Percentiles rank a stretch among this genome's conserved stretches.
Evolutionary conservation across 768 basidiomycete species (phyloP).

Genomic region (Tubosaeta brunneosetosa): DNA sequence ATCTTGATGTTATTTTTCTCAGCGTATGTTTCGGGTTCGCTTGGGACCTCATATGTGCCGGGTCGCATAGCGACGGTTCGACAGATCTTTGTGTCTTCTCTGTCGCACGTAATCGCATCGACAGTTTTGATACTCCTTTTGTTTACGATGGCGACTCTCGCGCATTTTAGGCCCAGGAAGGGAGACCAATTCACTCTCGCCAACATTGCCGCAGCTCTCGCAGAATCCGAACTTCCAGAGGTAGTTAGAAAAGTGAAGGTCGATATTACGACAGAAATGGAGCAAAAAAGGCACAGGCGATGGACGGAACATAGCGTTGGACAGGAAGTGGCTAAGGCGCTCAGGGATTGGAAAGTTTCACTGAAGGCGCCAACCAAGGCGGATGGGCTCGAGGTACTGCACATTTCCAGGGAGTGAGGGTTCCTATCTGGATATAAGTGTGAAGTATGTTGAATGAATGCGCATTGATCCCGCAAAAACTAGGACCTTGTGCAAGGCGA

Average conservation of each 20-base stretch:
- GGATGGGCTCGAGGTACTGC: slow-evolving; percentile 3
- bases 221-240: slow-evolving; percentile 6
- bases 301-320: slow-evolving; percentile 3
- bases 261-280: not conserved
- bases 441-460: too few relatives aligned
- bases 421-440: not conserved
- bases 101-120: slow-evolving; percentile 11
- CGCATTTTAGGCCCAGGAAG: slow-evolving; percentile 8
- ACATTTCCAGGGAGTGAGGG: slow-evolving; percentile 1
- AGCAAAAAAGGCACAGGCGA: not conserved
- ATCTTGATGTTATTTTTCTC: not conserved
- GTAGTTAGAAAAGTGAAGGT: slow-evolving; percentile 3
- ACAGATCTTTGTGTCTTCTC: slow-evolving; percentile 12
- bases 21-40: slow-evolving; percentile 12
- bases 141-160: not conserved
- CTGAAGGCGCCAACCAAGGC: not conserved
- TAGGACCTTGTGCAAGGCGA: too few relatives aligned
- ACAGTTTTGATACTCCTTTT: not conserved
- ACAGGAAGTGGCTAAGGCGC: slow-evolving; percentile 1
- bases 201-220: slow-evolving; percentile 9
- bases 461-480: too few relatives aligned
- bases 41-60: slow-evolving; percentile 12
- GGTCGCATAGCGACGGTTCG: slow-evolving; percentile 9
- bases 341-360: slow-evolving; percentile 6
- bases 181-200: slow-evolving; percentile 13